Conservation (phyloP, 176 grass and related monocot species). For the Musa beccarii region DNA sequence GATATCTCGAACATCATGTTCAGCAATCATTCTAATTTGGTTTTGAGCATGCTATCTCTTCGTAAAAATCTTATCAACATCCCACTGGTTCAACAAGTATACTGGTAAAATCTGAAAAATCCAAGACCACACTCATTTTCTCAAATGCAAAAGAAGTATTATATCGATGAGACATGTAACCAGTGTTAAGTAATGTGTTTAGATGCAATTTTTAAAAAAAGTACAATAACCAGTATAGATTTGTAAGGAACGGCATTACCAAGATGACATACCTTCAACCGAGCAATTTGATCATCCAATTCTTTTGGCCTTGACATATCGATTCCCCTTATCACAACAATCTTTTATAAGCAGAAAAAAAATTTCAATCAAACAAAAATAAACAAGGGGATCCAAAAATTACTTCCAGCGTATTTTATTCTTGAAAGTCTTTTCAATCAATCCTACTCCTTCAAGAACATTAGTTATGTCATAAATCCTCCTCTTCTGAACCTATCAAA, state of each 20-base stretch:
- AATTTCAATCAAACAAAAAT: slow-evolving; percentile 7
- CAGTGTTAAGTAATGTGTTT: not conserved
- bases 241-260: not conserved
- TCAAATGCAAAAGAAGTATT: not conserved
- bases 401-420: slow-evolving; percentile 93
- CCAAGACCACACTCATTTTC: not conserved
- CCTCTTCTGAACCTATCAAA: slow-evolving; percentile 79
- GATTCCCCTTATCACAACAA: slow-evolving; percentile 48
- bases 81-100: not conserved
- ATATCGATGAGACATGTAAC: not conserved
- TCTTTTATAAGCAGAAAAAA: slow-evolving; percentile 25
- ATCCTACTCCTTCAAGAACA: slow-evolving; percentile 92
- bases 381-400: slow-evolving; percentile 2
- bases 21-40: not conserved
- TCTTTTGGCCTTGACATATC: slow-evolving; percentile 73
- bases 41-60: not conserved
- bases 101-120: not conserved
- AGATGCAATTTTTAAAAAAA: not conserved
- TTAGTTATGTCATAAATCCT: slow-evolving; percentile 99
- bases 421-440: slow-evolving; percentile 85
- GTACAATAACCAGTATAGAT: not conserved
- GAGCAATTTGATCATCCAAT: slow-evolving; percentile 44
- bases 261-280: slow-evolving; percentile 47
- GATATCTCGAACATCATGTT: not conserved
- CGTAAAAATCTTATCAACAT: not conserved